phyloP scores from a whole-genome alignment of 2,329 filamentous ascomycete species.

The Claviceps sp. region DNA sequence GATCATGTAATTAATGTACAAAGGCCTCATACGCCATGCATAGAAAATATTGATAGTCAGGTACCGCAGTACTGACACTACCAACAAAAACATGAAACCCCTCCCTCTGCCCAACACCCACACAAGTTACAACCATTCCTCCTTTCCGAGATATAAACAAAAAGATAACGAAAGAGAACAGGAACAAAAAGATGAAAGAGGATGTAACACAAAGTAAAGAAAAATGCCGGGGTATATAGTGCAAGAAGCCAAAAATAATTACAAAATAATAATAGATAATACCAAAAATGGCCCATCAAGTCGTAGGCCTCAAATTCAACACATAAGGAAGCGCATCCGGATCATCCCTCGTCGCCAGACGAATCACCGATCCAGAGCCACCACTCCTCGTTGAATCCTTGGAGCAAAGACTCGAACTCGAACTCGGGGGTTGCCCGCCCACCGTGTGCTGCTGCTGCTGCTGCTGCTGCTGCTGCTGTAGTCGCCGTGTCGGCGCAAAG shows the following conservation, averaged over 20 bases:
- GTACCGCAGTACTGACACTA: too few species aligned
- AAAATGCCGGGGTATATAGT: too few species aligned
- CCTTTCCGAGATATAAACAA: not conserved
- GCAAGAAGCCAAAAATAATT: too few species aligned
- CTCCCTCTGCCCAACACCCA: not conserved
- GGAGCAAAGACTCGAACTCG: conserved; percentile 26
- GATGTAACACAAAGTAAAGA: too few species aligned
- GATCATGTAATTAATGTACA: too few species aligned
- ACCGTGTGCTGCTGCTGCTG: conserved; percentile 21
- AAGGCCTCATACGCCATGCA: too few species aligned
- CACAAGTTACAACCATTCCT: not conserved
- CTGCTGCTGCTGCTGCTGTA: too few species aligned
- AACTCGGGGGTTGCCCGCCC: conserved; percentile 24
- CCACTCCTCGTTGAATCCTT: conserved; percentile 17
- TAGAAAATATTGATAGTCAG: too few species aligned
- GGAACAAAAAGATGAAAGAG: not conserved
- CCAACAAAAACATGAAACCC: too few species aligned
- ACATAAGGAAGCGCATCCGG: conserved; percentile 22
- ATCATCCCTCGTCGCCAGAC: conserved; percentile 28
- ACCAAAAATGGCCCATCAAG: conserved; percentile 4
- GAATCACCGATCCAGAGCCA: conserved; percentile 32
- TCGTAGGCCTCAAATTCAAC: conserved; percentile 20
- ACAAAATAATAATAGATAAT: too few species aligned
- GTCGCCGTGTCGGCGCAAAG: conserved; percentile 27
- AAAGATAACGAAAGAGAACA: not conserved